phyloP scores from a whole-genome alignment of 192 early-diverging fungal genomes.

The Coemansia sp. region DNA sequence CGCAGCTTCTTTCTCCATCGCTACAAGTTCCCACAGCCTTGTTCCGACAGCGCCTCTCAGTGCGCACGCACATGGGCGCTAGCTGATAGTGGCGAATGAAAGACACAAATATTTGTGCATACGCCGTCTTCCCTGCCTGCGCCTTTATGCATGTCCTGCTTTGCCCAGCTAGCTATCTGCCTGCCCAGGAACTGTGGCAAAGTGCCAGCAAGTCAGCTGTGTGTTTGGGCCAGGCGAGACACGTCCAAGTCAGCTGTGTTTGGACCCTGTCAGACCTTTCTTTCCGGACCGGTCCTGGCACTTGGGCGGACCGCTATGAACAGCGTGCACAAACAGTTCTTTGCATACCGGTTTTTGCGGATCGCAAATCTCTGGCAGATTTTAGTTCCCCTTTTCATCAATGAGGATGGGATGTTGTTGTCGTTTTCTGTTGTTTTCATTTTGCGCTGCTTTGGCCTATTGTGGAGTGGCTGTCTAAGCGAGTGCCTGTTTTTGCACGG shows the following conservation, averaged over 20 bases:
- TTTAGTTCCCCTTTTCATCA: constrained; percentile 9
- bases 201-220: neutral
- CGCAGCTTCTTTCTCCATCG: neutral
- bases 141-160: constrained; percentile 12
- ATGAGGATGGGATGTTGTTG: constrained; percentile 15
- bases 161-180: neutral
- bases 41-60: constrained; percentile 8
- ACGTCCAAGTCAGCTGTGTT: too few relatives aligned
- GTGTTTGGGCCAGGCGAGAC: too few relatives aligned
- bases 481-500: neutral
- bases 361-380: constrained; percentile 29
- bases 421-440: constrained; percentile 21
- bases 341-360: constrained; percentile 8
- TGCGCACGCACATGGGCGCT: constrained; percentile 3
- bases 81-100: neutral
- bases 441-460: constrained; percentile 20
- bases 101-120: constrained; percentile 6
- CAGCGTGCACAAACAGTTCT: neutral
- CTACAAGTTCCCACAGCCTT: constrained; percentile 6
- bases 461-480: constrained; percentile 22
- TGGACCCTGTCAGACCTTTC: neutral
- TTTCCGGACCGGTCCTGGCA: neutral
- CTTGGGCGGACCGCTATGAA: neutral
- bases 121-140: neutral
- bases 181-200: neutral